Evolutionary conservation across 2,329 filamentous ascomycete genomes (phyloP), one percentile per base, ranked within the genome.

Genomic region (Colletotrichum somersetense): DNA sequence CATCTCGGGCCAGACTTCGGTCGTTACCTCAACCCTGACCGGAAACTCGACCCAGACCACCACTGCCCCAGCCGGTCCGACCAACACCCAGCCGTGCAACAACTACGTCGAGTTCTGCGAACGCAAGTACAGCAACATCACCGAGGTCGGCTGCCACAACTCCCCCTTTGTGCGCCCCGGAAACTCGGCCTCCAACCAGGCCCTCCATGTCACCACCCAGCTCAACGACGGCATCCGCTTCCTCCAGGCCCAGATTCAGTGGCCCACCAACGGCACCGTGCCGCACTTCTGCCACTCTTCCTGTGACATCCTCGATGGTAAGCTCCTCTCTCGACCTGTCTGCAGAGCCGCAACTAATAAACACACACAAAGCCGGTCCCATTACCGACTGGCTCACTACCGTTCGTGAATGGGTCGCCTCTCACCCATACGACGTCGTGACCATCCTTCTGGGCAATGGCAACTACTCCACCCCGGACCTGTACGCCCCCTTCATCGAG

Each of bases 391-490:
- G 94, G 84, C 89, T 98, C 44, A 84, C 84, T 8, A 86, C 85
- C 0, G 92, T 97, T 16, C 86, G 86, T 46, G 80, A 84, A 55
- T 98, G 95, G 95, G 89, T 98, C 2, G 86, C 88, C 8, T 76
- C 79, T 0, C 91, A 98, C 76, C 95, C 94, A 0, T 96, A 94
- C 82, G 95, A 98, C 75, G 93, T 98, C 1, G 89, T 98, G 35
- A 95, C 94, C 1, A 91, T 98, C 74, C 85, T 98, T 23, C 91
- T 98, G 62, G 94, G 91, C 69, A 98, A 98, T 80, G 91, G 89
- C 77, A 93, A 95, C 82, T 93, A 92, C 79, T 90, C 91, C n/a
- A 77, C 77, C 2, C 84, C 88, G 1, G 83, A 85, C 5, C 85
- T 92, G 1, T 97, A 93, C 80, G 89, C 87, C 7, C 86, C 86